These are phyloP conservation scores for Monilinia laxa DNA, from an alignment of 2,329 filamentous ascomycete species.

Conservation along the genomic window DNA sequence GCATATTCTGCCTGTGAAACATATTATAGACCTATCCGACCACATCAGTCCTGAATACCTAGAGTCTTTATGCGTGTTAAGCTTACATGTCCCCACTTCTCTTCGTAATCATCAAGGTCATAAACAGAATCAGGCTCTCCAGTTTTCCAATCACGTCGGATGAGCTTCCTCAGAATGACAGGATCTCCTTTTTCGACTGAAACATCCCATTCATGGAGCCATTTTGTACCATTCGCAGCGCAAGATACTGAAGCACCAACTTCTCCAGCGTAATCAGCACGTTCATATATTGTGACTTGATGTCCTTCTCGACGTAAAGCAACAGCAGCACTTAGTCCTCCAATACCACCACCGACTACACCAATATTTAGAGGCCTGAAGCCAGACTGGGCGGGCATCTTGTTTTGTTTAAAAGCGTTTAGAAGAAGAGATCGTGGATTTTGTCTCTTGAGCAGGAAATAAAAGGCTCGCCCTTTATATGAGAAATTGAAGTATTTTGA, in stretches of 20 bases:
- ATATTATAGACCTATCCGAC: slow-evolving; percentile 55
- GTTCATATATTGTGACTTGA: slow-evolving; percentile 61
- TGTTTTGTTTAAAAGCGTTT: neutral
- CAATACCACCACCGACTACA: slow-evolving; percentile 35
- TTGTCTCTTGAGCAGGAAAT: neutral
- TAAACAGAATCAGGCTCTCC: slow-evolving; percentile 54
- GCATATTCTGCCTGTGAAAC: slow-evolving; percentile 69
- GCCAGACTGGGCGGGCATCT: slow-evolving; percentile 13
- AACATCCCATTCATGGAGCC: slow-evolving; percentile 66
- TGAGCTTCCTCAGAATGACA: slow-evolving; percentile 62
- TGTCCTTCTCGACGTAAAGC: slow-evolving; percentile 54
- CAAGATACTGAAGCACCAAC: slow-evolving; percentile 66
- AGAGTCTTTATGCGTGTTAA: neutral
- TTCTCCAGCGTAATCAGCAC: slow-evolving; percentile 63
- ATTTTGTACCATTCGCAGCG: slow-evolving; percentile 66
- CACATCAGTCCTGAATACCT: neutral
- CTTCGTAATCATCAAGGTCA: slow-evolving; percentile 59
- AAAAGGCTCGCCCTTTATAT: neutral
- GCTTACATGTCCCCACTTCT: slow-evolving; percentile 57
- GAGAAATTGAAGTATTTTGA: neutral
- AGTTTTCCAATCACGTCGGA: slow-evolving; percentile 68
- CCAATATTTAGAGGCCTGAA: slow-evolving; percentile 23
- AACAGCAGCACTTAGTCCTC: slow-evolving; percentile 51
- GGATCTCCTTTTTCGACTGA: slow-evolving; percentile 63
- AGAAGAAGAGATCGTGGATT: too few species aligned